Percentiles rank a stretch among this genome's conserved stretches.
Conservation (phyloP, 805 yeast genomes). For the Candida ficus region DNA sequence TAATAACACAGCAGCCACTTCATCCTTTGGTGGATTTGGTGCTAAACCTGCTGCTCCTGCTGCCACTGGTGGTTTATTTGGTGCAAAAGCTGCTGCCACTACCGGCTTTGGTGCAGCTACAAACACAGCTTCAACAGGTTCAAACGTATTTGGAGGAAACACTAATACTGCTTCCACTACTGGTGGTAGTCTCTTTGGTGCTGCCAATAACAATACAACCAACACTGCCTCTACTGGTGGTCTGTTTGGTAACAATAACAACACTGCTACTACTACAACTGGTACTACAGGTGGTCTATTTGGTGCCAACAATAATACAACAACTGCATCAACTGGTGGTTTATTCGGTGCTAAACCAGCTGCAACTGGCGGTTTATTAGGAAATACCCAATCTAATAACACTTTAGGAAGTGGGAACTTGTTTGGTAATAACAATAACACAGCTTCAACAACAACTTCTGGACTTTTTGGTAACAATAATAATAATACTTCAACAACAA, state of each 20-base stretch:
- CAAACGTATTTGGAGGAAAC: no score
- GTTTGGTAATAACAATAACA: constrained; percentile 11
- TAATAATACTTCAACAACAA: background rate
- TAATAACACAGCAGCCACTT: constrained; percentile 11
- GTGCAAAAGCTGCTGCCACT: constrained; percentile 25
- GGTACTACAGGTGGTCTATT: constrained; percentile 29
- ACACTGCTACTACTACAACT: constrained; percentile 9
- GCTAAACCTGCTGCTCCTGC: constrained; percentile 12
- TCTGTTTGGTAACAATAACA: constrained; percentile 35
- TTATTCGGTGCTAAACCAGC: constrained; percentile 32
- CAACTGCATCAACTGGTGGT: constrained; percentile 23
- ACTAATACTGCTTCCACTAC: no score
- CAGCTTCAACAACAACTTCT: background rate
- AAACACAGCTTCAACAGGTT: constrained; percentile 15
- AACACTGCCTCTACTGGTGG: constrained; percentile 23
- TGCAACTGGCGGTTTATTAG: constrained; percentile 30
- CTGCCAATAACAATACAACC: background rate
- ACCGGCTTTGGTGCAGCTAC: constrained; percentile 19
- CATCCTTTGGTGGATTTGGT: constrained; percentile 24
- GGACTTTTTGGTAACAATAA: constrained; percentile 1
- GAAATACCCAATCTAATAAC: constrained; percentile 14
- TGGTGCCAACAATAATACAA: constrained; percentile 18
- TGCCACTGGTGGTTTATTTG: constrained; percentile 36
- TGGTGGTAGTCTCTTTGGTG: no score
- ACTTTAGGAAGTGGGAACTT: constrained; percentile 8